Base-by-base conservation (phyloP, 352 stramenopile genomes). In the Globisporangium alternatum region DNA sequence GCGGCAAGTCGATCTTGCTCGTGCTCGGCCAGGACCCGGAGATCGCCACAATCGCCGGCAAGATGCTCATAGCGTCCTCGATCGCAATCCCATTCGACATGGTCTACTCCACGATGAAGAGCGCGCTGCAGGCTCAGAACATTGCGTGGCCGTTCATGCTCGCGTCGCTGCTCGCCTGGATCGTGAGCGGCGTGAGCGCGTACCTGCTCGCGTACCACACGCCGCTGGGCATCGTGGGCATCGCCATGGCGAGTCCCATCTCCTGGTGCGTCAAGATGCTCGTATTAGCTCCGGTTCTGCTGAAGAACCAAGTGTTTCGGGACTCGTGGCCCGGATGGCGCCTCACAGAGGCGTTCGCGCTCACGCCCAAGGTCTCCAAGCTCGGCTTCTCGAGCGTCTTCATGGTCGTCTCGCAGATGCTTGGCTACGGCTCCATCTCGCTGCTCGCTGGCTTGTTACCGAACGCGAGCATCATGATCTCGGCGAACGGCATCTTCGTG, bases 201-300 rank as follows among this genome's bases (percentile, higher is more conserved):
- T 82, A 83, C 47, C 2, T 60, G 3, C 61, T 88, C 9, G 75
- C 74, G 33, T 88, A 73, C 48, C 57, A 75, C 31, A 77, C 72
- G 12, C 41, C 65, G 0, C 43, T 82, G 5, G 72, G 75, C 9
- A 80, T 80, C 52, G 48, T 79, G 2, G 75, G 75, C 22, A 67
- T 80, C 30, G 60, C 69, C 5, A 56, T 84, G 41, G 53, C 62
- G 8, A 68, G 39, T 3, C 54, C 65, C 33, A 54, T 82, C 44
- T 74, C 65, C 44, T 70, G 58, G 55, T 45, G 56, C 8, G 25
- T 84, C 31, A 71, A 78, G 33, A 28, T 51, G n/a, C 37, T 76
- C 22, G 43, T 73, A 31, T 47, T 82, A 3, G 25, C 70, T 7
- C 67, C 64, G 2, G 60, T 69, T 8, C 7, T 80, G 8, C 10